Evolutionary conservation across 495 filamentous ascomycete genomes (phyloP).

Genomic region (Aspergillus affinis): DNA sequence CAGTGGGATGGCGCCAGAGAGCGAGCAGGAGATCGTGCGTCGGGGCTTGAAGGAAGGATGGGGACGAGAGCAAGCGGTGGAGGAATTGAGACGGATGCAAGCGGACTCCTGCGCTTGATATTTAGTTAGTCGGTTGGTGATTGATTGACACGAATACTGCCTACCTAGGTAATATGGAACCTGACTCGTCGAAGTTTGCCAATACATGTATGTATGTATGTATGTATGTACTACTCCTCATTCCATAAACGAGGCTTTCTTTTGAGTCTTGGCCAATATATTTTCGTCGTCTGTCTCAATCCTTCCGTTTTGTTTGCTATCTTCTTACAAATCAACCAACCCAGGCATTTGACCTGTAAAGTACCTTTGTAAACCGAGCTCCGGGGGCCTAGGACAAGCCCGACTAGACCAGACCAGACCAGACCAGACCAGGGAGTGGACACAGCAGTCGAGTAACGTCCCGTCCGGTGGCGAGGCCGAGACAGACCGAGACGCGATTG

Average conservation of each 20-base stretch:
- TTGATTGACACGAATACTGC: not conserved
- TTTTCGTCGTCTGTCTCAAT: not conserved
- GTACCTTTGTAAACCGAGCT: not conserved
- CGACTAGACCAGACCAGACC: not conserved
- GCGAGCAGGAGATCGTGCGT: conserved; percentile 50
- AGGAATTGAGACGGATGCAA: conserved; percentile 36
- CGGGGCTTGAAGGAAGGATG: conserved; percentile 42
- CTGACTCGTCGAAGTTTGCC: not conserved
- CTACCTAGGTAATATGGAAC: not conserved
- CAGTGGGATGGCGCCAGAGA: conserved; percentile 54
- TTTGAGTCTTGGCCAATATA: not conserved
- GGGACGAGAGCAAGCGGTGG: conserved; percentile 33
- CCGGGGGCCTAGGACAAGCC: not conserved
- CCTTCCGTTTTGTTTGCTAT: not conserved
- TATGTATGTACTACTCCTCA: too few relatives aligned
- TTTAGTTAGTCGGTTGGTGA: not conserved
- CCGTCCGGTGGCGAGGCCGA: not conserved
- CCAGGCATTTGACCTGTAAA: not conserved
- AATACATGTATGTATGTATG: not conserved
- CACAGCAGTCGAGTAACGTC: not conserved
- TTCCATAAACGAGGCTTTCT: not conserved
- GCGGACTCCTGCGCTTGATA: conserved; percentile 1
- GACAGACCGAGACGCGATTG: not conserved
- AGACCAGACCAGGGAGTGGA: too few relatives aligned
- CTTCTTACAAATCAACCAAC: not conserved